phyloP scores from a whole-genome alignment of 169 alveolate species.

The Amoebophrya sp. region DNA sequence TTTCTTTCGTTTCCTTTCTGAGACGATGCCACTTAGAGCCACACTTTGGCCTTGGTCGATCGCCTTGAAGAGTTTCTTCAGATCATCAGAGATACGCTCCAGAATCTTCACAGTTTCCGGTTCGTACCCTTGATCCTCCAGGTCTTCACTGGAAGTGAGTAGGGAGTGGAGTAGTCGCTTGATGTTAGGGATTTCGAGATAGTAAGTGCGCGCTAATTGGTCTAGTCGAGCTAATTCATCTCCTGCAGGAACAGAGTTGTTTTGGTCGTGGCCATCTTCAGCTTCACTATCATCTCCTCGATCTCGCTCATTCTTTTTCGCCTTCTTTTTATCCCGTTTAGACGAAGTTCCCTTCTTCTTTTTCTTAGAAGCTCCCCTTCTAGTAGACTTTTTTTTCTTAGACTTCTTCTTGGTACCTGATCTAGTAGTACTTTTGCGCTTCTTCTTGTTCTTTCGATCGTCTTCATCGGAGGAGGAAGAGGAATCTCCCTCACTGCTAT shows the following conservation, averaged over 20 bases:
- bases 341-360: no score
- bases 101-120: not conserved
- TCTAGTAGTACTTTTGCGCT: no score
- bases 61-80: not conserved
- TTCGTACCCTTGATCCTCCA: conserved; percentile 2
- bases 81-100: not conserved
- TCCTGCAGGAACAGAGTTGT: no score
- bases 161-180: not conserved
- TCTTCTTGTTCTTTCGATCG: no score
- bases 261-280: no score
- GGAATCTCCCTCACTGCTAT: no score
- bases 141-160: not conserved
- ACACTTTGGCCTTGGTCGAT: not conserved
- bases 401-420: no score
- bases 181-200: not conserved
- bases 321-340: no score
- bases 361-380: not conserved
- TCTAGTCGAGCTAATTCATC: no score
- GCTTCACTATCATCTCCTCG: no score
- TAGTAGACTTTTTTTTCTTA: not conserved
- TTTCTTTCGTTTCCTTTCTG: not conserved
- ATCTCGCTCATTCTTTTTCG: no score
- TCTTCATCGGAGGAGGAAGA: no score
- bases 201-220: not conserved
- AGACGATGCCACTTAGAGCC: not conserved